These are phyloP conservation scores for Phialophora chinensis DNA, from an alignment of 2,329 filamentous ascomycete species.

Conservation along the genomic window DNA sequence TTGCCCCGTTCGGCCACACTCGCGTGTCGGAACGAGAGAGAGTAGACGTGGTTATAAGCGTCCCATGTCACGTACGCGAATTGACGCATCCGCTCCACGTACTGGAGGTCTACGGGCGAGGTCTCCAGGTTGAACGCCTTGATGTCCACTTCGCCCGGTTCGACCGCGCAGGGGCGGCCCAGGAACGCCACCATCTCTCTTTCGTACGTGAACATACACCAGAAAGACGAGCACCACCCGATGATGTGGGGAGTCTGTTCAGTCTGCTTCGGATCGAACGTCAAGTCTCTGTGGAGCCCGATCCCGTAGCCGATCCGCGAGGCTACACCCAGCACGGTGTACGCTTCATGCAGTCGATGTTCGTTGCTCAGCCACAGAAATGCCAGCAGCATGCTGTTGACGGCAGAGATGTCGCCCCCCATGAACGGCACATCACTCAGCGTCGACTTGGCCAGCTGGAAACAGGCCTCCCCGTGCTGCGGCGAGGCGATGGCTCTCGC, in stretches of 20 bases:
- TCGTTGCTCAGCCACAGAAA: constrained; percentile 29
- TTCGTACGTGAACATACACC: constrained; percentile 15
- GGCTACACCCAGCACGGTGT: constrained; percentile 23
- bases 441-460: constrained; percentile 23
- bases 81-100: constrained; percentile 28
- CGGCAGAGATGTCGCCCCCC: constrained; percentile 28
- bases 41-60: constrained; percentile 25
- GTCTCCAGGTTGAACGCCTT: constrained; percentile 72
- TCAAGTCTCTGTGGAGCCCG: constrained; percentile 23
- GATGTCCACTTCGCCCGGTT: constrained; percentile 50
- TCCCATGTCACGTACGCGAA: constrained; percentile 27
- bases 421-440: constrained; percentile 22
- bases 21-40: constrained; percentile 12
- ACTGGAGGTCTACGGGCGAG: constrained; percentile 24
- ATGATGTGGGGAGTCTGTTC: constrained; percentile 11
- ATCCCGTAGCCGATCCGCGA: constrained; percentile 28
- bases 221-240: constrained; percentile 21
- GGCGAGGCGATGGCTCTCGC: constrained; percentile 5
- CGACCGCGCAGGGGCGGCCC: constrained; percentile 22
- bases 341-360: constrained; percentile 28
- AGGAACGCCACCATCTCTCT: constrained; percentile 21
- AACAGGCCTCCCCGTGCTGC: constrained; percentile 25
- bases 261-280: constrained; percentile 6
- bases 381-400: constrained; percentile 22
- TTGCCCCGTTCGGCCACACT: constrained; percentile 11